Conservation (phyloP, 495 filamentous ascomycete species). For the Talaromyces borbonicus region DNA sequence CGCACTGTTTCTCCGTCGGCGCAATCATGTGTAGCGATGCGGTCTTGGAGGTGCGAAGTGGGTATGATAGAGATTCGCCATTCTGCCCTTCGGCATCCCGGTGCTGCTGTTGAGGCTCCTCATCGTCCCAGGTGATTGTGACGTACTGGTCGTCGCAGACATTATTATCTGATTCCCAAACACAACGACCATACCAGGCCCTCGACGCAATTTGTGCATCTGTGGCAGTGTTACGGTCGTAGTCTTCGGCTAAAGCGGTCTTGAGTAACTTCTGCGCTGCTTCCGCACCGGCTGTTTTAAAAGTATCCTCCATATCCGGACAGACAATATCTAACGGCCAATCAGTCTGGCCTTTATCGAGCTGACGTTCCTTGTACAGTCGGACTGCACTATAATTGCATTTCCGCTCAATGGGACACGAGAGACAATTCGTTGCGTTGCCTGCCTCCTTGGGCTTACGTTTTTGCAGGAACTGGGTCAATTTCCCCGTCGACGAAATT, state of each 20-base stretch:
- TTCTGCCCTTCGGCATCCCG: neutral
- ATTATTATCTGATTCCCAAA: slow-evolving; percentile 85
- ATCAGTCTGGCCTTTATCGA: slow-evolving; percentile 47
- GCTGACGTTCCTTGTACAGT: slow-evolving; percentile 57
- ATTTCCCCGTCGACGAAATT: slow-evolving; percentile 56
- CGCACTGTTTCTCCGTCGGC: slow-evolving; percentile 76
- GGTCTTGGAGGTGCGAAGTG: slow-evolving; percentile 58
- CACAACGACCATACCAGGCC: slow-evolving; percentile 89
- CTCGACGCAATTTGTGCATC: slow-evolving; percentile 43
- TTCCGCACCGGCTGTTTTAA: slow-evolving; percentile 9
- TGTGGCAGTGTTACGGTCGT: slow-evolving; percentile 41
- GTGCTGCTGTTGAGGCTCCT: slow-evolving; percentile 1
- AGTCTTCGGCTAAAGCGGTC: slow-evolving; percentile 53
- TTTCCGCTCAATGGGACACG: slow-evolving; percentile 57
- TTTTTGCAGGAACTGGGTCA: slow-evolving; percentile 55
- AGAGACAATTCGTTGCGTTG: slow-evolving; percentile 75
- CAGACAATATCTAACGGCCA: slow-evolving; percentile 87
- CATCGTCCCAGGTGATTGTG: slow-evolving; percentile 67
- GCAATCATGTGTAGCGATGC: slow-evolving; percentile 92
- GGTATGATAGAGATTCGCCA: too few species aligned
- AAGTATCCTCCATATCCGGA: slow-evolving; percentile 75
- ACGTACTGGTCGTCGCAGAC: slow-evolving; percentile 86
- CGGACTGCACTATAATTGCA: slow-evolving; percentile 78
- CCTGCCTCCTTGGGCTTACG: slow-evolving; percentile 69
- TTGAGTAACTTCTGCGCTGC: slow-evolving; percentile 25